These are phyloP conservation scores for Pseudoturritis turrita DNA, from an alignment of 345 rosid species.

Conservation along the genomic window DNA sequence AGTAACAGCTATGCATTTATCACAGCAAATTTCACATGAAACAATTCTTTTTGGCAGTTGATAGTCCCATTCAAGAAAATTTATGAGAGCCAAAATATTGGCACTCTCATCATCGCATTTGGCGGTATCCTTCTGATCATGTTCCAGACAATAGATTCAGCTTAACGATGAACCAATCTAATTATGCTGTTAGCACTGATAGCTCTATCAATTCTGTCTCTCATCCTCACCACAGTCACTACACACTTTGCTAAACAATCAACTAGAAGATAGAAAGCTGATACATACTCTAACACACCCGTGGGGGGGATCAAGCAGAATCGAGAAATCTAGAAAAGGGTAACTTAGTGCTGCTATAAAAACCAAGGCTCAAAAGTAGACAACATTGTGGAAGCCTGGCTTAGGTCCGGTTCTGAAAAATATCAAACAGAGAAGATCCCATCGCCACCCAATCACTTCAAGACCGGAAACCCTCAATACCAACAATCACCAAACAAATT, in stretches of 20 bases:
- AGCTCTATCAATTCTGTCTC: background rate
- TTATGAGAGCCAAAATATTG: background rate
- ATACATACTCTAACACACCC: background rate
- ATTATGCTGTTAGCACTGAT: background rate
- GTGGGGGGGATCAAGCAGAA: background rate
- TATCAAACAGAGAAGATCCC: background rate
- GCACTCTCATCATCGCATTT: background rate
- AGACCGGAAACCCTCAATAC: constrained; percentile 3
- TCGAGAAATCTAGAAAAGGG: background rate
- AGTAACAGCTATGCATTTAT: background rate
- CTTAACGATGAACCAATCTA: background rate
- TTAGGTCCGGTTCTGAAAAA: background rate
- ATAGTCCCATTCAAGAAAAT: background rate
- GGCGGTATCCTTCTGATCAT: background rate
- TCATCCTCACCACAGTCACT: background rate
- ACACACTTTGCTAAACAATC: background rate
- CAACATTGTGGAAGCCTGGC: background rate
- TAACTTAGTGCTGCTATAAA: background rate
- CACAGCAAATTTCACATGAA: background rate
- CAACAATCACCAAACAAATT: background rate
- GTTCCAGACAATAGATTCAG: background rate
- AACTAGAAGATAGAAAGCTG: background rate
- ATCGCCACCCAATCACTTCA: background rate
- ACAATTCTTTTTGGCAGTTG: no score
- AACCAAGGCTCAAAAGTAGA: background rate